Percentiles rank a stretch among this genome's conserved stretches.
phyloP scores from a whole-genome alignment of 2,329 filamentous ascomycete genomes.

The Aureobasidium mangrovei region DNA sequence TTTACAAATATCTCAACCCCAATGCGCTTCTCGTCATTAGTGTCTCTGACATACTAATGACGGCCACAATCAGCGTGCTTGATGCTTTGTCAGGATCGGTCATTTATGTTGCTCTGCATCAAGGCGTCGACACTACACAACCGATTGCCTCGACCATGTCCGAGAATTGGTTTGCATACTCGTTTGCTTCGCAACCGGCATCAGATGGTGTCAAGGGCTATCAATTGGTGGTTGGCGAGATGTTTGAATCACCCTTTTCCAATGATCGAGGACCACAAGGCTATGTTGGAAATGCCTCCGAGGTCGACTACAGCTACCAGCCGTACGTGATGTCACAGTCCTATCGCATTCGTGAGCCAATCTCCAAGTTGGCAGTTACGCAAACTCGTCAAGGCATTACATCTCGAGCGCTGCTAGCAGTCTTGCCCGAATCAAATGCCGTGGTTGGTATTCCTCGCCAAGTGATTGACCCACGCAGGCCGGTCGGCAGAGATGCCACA shows the following conservation, averaged over 20 bases:
- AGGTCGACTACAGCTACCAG: conserved; percentile 56
- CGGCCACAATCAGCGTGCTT: conserved; percentile 66
- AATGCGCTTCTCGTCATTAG: conserved; percentile 73
- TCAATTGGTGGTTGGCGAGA: conserved; percentile 75
- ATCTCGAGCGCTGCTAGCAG: conserved; percentile 70
- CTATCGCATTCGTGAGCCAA: conserved; percentile 70
- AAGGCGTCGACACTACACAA: conserved; percentile 64
- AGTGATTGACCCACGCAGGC: conserved; percentile 76
- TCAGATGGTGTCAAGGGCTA: conserved; percentile 64
- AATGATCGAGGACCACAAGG: conserved; percentile 79
- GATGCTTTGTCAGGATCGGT: conserved; percentile 80
- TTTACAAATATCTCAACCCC: conserved; percentile 94
- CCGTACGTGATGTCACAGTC: conserved; percentile 73
- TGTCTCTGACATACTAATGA: conserved; percentile 48
- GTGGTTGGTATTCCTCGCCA: conserved; percentile 72
- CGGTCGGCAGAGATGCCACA: conserved; percentile 75
- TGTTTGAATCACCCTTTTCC: conserved; percentile 75
- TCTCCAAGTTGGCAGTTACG: conserved; percentile 72
- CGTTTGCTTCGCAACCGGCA: conserved; percentile 51
- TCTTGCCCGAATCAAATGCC: conserved; percentile 61
- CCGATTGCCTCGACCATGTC: conserved; percentile 69
- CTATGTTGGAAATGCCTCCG: conserved; percentile 62
- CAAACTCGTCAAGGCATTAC: conserved; percentile 90
- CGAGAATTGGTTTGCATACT: conserved; percentile 94
- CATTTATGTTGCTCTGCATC: conserved; percentile 61